Evolutionary conservation across 257 asterid species (phyloP), one percentile per base, ranked within the genome.

Genomic region (Solanum bukasovii): DNA sequence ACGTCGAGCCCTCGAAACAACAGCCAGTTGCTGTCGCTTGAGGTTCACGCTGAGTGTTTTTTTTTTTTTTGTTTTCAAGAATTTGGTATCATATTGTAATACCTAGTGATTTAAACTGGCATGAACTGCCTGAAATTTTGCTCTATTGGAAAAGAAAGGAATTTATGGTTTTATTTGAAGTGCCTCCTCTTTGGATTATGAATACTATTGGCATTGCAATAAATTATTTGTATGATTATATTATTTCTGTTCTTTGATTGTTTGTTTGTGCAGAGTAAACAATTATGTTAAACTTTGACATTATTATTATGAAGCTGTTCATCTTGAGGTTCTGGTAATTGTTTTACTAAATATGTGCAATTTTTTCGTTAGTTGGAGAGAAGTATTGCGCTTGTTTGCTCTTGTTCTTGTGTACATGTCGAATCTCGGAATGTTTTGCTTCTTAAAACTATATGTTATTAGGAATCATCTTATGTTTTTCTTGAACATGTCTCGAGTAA

Each of bases 21-120:
- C 96, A 92, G 89, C 94, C 98, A 3, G 87, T 95, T 46, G 93
- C 98, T 73, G 99, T 95, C 11, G 96, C 98, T 89, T 96, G 94
- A 94, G 49, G 49, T 37, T 35, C 13, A 37, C 27, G 49, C 49
- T 74, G 83, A 74, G 52, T 3, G n/a, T n/a, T n/a, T n/a, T n/a
- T n/a, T n/a, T n/a, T 31, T 2, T 44, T 2, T 27, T 16, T 0
- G 34, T 33, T 33, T 34, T 34, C 0, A 9, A 27, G 40, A 27
- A 44, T 81, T 27, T 82, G 44, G 44, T 49, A 29, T 82, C 20
- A 82, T 49, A 82, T 82, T 49, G 70, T 82, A 79, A 44, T 44
- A 79, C 16, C 9, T 44, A 79, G 38, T 25, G 29, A 9, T 49
- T 82, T 3, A 2, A 49, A 31, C 0, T 49, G 85, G 70, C 70